phyloP scores from a whole-genome alignment of 805 yeast species.

The Cyberlindnera samutprakarnensis region DNA sequence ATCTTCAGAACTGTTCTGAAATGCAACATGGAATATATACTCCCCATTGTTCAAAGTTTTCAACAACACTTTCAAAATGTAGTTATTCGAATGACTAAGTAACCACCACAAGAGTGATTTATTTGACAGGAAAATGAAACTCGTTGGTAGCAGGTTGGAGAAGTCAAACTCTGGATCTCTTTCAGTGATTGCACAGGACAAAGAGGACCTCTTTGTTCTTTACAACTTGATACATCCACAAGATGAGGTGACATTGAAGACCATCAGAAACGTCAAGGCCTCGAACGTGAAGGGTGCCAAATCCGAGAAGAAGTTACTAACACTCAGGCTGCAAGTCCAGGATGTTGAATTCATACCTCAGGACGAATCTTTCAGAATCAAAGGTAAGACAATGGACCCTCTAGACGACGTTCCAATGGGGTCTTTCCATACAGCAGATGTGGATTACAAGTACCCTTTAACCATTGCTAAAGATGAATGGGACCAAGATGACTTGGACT shows the following conservation, averaged over 20 bases:
- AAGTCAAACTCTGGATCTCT: constrained; percentile 60
- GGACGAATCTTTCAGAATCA: constrained; percentile 68
- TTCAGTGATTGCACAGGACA: constrained; percentile 72
- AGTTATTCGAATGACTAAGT: too few relatives aligned
- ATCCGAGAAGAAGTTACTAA: constrained; percentile 49
- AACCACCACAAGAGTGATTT: too few relatives aligned
- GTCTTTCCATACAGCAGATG: constrained; percentile 80
- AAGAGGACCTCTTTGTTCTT: constrained; percentile 85
- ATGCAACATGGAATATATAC: too few relatives aligned
- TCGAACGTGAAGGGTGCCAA: constrained; percentile 12
- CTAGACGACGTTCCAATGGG: constrained; percentile 76
- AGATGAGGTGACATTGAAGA: constrained; percentile 65
- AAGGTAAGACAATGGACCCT: constrained; percentile 64
- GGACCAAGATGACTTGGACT: constrained; percentile 64
- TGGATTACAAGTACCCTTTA: constrained; percentile 62
- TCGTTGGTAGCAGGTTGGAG: constrained; percentile 40
- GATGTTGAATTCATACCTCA: constrained; percentile 72
- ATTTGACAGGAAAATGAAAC: constrained; percentile 47
- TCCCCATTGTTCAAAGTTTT: too few relatives aligned
- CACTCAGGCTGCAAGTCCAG: constrained; percentile 53
- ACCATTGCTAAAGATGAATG: constrained; percentile 68
- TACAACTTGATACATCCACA: constrained; percentile 74
- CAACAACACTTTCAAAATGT: too few relatives aligned
- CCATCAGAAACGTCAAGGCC: constrained; percentile 55
- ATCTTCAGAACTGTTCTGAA: too few relatives aligned